Percentiles rank a stretch among this genome's conserved stretches.
phyloP scores from a whole-genome alignment of 73 alveolate genomes.

The Paramecium sexaurelia region DNA sequence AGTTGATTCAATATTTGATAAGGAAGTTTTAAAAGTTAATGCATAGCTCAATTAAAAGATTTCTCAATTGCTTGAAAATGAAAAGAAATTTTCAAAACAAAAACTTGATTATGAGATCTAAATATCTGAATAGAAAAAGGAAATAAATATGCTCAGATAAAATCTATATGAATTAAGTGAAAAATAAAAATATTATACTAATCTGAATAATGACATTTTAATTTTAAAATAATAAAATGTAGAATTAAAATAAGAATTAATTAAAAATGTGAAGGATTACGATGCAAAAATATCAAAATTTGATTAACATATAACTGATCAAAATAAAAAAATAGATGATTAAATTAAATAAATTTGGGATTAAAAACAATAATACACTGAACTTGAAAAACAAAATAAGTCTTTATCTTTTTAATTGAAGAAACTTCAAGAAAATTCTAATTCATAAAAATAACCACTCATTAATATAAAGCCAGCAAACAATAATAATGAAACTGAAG shows the following conservation, averaged over 20 bases:
- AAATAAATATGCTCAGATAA: not conserved
- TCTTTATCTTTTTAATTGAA: not conserved
- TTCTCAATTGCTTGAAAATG: not conserved
- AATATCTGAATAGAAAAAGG: not conserved
- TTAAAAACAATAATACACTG: not conserved
- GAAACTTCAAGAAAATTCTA: not conserved
- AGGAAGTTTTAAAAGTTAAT: not conserved
- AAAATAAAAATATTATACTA: not conserved
- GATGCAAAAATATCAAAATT: not conserved
- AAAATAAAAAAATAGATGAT: not conserved
- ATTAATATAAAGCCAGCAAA: not conserved
- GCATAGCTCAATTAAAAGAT: not conserved
- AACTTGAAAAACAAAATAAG: not conserved
- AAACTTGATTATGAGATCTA: not conserved
- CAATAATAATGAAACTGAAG: not conserved
- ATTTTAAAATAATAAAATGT: not conserved
- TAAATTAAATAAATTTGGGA: not conserved
- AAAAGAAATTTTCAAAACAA: not conserved
- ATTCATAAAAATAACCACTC: not conserved
- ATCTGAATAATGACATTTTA: not conserved
- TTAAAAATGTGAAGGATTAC: not conserved
- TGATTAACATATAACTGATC: not conserved
- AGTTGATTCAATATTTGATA: not conserved
- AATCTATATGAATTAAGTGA: slow-evolving; percentile 5
- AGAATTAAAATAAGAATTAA: not conserved